These are phyloP conservation scores for Aureobasidium musti DNA, from an alignment of 2,329 filamentous ascomycete genomes.

Conservation along the genomic window DNA sequence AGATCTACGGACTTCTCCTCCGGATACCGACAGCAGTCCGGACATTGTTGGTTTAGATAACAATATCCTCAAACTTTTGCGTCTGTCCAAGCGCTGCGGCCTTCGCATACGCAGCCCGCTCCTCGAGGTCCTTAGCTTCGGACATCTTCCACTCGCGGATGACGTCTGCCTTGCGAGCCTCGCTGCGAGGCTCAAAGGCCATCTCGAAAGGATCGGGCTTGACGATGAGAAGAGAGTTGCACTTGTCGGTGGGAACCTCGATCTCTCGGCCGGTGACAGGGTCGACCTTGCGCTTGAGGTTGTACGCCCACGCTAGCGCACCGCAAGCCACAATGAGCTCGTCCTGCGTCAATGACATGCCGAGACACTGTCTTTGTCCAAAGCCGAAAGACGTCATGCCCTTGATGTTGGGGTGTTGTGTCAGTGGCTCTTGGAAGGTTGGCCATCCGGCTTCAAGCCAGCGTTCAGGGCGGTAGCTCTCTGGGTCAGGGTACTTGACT, in stretches of 20 bases:
- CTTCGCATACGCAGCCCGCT: slow-evolving; percentile 41
- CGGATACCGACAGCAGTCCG: not conserved
- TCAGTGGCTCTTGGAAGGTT: slow-evolving; percentile 65
- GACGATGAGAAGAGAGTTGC: slow-evolving; percentile 59
- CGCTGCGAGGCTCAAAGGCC: slow-evolving; percentile 55
- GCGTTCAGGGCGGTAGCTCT: slow-evolving; percentile 62
- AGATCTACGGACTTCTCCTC: not conserved
- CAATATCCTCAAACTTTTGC: slow-evolving; percentile 10
- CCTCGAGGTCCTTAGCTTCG: slow-evolving; percentile 43
- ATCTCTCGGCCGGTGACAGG: slow-evolving; percentile 47
- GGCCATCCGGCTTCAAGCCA: slow-evolving; percentile 65
- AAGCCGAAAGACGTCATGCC: slow-evolving; percentile 66
- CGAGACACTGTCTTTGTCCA: slow-evolving; percentile 64
- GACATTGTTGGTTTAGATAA: not conserved
- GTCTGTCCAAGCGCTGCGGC: slow-evolving; percentile 27
- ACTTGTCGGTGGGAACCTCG: slow-evolving; percentile 50
- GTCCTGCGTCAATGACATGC: slow-evolving; percentile 63
- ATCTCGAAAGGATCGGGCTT: slow-evolving; percentile 60
- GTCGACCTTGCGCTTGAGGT: slow-evolving; percentile 53
- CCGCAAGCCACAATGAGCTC: slow-evolving; percentile 59
- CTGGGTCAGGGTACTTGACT: slow-evolving; percentile 63
- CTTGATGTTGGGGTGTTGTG: slow-evolving; percentile 63
- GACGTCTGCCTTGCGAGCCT: slow-evolving; percentile 45
- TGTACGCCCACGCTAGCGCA: slow-evolving; percentile 52
- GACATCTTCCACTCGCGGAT: slow-evolving; percentile 45